Evolutionary conservation across 176 grass and related monocot species (phyloP), one percentile per base, ranked within the genome.

Genomic region (Sorghum bicolor): DNA sequence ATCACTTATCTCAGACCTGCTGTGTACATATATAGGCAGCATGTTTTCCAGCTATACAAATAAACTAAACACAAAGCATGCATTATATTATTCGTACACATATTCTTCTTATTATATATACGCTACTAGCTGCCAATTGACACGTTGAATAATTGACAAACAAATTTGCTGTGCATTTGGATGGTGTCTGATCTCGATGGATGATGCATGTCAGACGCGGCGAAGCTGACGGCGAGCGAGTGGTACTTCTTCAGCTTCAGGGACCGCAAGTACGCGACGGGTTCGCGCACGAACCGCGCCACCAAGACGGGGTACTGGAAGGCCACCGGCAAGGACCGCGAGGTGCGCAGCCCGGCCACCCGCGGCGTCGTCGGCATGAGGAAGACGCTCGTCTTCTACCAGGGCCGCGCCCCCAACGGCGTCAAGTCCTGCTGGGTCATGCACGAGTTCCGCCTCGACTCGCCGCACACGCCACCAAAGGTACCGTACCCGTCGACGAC

Each of bases 201-300:
- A 0, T 7, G 30, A 11, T 9, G 5, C 2, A 10, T 3, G 4
- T 40, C 80, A 97, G 94, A 97, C 13, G 81, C 90, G 34, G 90
- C 94, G 0, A 97, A 92, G 75, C 77, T 97, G 63, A 92, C 87
- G 20, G 92, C 86, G 14, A 94, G 80, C 33, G 94, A 97, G 72
- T 97, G 94, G 94, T 97, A 97, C 69, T 97, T 97, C 92, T 97
- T 97, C 88, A 97, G 90, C 90, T 92, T 94, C 86, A 74, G 94
- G 50, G 94, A 97, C 74, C 90, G 94, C 8, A 97, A 97, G 63
- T 97, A 97, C 20, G 90, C 94, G 5, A 97, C 94, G 3, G 94
- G 94, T 3, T 89, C 86, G 48, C 92, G 94, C 50, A 90, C 88
- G 6, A 97, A 97, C 79, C 92, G 94, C 30, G 92, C 94, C 72